Base-by-base conservation (phyloP, 257 asterid species). In the Solanum ossicruentum region DNA sequence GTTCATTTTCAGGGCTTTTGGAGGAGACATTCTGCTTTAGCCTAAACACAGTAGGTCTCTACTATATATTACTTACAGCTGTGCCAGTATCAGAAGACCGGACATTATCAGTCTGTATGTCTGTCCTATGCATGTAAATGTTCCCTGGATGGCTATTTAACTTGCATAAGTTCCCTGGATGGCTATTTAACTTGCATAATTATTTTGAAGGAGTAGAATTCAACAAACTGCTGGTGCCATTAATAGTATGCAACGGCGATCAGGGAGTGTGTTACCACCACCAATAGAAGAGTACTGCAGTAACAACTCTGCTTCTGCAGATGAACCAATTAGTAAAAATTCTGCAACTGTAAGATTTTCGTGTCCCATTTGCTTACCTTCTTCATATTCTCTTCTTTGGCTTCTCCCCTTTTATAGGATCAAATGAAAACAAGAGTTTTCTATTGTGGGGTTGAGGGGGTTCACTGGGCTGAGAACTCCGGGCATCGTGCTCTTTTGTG, bases 231-330 rank as follows among this genome's bases (percentile, higher is more conserved):
- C 93, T 51, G 94, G 98, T 85, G 80, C 94, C 81, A 41, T 93
- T 88, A 91, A 92, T 88, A 87, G 90, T 88, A 85, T 41, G 70
- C 97, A 93, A 88, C 92, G 91, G 83, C 95, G 91, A 75, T 88
- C 95, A 41, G 99, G 99, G 85, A 92, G 86, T 86, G 89, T 89
- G 72, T 89, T 96, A 85, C 99, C 99, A 77, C 91, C 99, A 28
- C 97, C 99, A n/a, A 91, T 90, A 51, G 98, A 96, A 88, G 98
- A 93, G 61, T 94, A 88, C 91, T 87, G 82, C 93, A 91, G 84
- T 92, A 90, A 88, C 89, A 75, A 85, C 85, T 66, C 91, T 72
- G 85, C 93, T 80, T 88, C 93, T 87, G 77, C 92, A 3, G 95
- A 80, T 84, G 94, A 92, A 89, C 93, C 95, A 85, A 87, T 85